Conservation (phyloP, 176 grass and related monocot genomes). For the Sorghum bicolor region Sorghum_bicolor_NCBIv3 NC_012872.2:51635501-51636000, state of each 20-base stretch:
- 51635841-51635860: conserved; percentile 87
- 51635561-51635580: conserved; percentile 91
- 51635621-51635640: conserved; percentile 96
- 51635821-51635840: conserved; percentile 95
- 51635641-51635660: conserved; percentile 99
- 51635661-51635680: conserved; percentile 96
- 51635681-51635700: conserved; percentile 94
- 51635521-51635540: conserved; percentile 98
- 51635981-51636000: conserved; percentile 95
- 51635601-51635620: conserved; percentile 76
- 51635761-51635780: conserved; percentile 82
- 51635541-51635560: conserved; percentile 81
- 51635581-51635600: conserved; percentile 98
- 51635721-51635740: conserved; percentile 74
- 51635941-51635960: conserved; percentile 84
- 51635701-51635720: conserved; percentile 75
- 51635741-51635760: conserved; percentile 85
- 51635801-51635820: conserved; percentile 78
- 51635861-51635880: conserved; percentile 99
- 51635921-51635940: conserved; percentile 68
- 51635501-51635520: conserved; percentile 82
- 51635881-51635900: conserved; percentile 97
- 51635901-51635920: conserved; percentile 96
- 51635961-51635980: conserved; percentile 93
- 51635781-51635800: conserved; percentile 99